Base-by-base conservation (phyloP, 495 filamentous ascomycete genomes). In the Neurospora discreta region DNA sequence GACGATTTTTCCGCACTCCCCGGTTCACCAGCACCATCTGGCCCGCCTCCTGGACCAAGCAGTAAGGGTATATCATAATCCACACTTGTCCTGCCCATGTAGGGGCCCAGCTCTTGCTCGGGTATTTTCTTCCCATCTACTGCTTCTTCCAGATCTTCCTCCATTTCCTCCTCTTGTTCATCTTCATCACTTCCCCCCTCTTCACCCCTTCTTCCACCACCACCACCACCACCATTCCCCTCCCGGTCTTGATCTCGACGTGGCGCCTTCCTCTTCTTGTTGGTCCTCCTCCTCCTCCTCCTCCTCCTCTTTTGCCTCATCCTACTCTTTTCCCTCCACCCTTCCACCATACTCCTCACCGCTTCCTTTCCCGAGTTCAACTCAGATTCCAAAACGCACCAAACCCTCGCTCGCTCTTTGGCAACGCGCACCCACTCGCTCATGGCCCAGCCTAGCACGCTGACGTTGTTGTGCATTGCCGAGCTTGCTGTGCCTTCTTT, bases 391-490 rank as follows among this genome's bases (percentile, higher is more conserved):
- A 87, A 69, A 1, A 79, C 76, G 43, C 77, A 75, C 86, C 85
- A 88, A 16, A 85, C 82, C 15, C 75, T 75, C 0, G 85, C 86
- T 40, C 86, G 70, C 65, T 78, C 76, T 36, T 78, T 77, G 23
- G 85, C 82, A 0, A 83, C 76, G 9, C 85, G 82, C 52, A 82
- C 68, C 86, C 86, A 88, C 73, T 86, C 82, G 36, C 80, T 80
- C 86, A 87, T 87, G 1, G 82, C 85, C 84, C 85, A 87, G 18
- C 75, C 75, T 23, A 87, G 72, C 33, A 85, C 79, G 38, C 77
- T 77, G 15, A 87, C 72, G 73, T 88, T 86, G 60, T 81, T 80
- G 8, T 73, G 76, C 70, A 83, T 46, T 20, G 77, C 77, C 39
- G 77, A 81, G 43, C 78, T 80, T n/a, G 67, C 71, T 23, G 3